A percentile compares a stretch with the other conserved stretches of the same genome.
phyloP scores from a whole-genome alignment of 2,329 filamentous ascomycete species.

The Leptographium flavum region DNA sequence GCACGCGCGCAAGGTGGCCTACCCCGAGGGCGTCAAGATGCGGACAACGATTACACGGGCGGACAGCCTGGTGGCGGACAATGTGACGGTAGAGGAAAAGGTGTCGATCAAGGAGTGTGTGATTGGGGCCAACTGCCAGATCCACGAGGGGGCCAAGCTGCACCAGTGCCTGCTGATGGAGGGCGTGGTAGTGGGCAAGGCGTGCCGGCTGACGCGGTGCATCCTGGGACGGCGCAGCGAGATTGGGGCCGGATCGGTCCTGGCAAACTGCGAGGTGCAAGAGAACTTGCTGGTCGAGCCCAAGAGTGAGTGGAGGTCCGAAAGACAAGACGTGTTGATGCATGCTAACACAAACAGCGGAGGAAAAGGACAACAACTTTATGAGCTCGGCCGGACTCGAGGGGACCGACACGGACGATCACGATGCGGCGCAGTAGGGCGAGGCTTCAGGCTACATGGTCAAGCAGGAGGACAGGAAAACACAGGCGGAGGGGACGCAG shows the following conservation, averaged over 20 bases:
- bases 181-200: conserved; percentile 69
- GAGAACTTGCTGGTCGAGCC: conserved; percentile 76
- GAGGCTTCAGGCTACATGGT: too few relatives aligned
- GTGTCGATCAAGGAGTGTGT: conserved; percentile 86
- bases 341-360: conserved; percentile 26
- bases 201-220: conserved; percentile 74
- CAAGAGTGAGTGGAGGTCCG: conserved; percentile 53
- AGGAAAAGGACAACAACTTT: conserved; percentile 52
- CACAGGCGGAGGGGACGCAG: too few relatives aligned
- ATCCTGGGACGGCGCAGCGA: conserved; percentile 70
- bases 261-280: conserved; percentile 86
- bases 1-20: conserved; percentile 65
- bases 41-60: conserved; percentile 69
- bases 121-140: conserved; percentile 75
- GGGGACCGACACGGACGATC: conserved; percentile 47
- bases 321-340: too few relatives aligned
- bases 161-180: conserved; percentile 90
- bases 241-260: conserved; percentile 65
- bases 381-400: conserved; percentile 55
- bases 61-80: conserved; percentile 75
- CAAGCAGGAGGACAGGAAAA: too few relatives aligned
- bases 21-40: conserved; percentile 66
- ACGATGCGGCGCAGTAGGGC: conserved; percentile 27
- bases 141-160: conserved; percentile 72
- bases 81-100: conserved; percentile 79